Evolutionary conservation across 1,139 yeast species (phyloP).

Genomic region (Spencermartinsiella ligniputridi): DNA sequence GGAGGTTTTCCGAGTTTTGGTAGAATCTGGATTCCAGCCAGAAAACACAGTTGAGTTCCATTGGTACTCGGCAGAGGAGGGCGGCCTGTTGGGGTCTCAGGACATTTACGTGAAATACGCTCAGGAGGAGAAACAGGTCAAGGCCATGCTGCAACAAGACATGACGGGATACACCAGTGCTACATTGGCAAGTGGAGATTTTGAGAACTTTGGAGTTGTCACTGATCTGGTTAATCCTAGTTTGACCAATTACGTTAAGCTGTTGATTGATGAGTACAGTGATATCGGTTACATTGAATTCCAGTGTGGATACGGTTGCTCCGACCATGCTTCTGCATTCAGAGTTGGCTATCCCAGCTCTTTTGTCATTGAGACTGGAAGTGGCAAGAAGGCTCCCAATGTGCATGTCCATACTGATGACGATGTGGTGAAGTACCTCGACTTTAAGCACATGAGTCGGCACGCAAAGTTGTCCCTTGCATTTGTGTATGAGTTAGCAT

Average conservation of each 20-base stretch:
- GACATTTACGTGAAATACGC: conserved; percentile 63
- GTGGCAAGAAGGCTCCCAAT: conserved; percentile 58
- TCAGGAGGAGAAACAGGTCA: conserved; percentile 46
- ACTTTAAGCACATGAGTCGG: conserved; percentile 70
- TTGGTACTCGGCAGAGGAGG: conserved; percentile 92
- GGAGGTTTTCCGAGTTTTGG: conserved; percentile 64
- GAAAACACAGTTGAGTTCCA: conserved; percentile 81
- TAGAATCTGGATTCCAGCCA: conserved; percentile 47
- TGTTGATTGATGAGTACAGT: conserved; percentile 55
- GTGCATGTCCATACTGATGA: conserved; percentile 69
- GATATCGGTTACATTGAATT: conserved; percentile 68
- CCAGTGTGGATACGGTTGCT: conserved; percentile 83
- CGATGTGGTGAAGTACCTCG: conserved; percentile 79
- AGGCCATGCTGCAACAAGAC: conserved; percentile 87
- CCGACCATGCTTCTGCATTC: conserved; percentile 83
- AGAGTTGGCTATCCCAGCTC: conserved; percentile 78
- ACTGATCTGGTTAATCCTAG: conserved; percentile 61
- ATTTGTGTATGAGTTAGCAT: conserved; percentile 61
- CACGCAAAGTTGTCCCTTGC: conserved; percentile 74
- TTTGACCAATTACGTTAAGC: conserved; percentile 58
- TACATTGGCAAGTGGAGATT: conserved; percentile 47
- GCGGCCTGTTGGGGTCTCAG: conserved; percentile 79
- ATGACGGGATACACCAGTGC: conserved; percentile 80
- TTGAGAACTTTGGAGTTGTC: conserved; percentile 72
- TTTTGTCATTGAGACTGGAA: conserved; percentile 59